Evolutionary conservation across 2,329 filamentous ascomycete genomes (phyloP).

Genomic region (Sclerotiophoma versabilis): DNA sequence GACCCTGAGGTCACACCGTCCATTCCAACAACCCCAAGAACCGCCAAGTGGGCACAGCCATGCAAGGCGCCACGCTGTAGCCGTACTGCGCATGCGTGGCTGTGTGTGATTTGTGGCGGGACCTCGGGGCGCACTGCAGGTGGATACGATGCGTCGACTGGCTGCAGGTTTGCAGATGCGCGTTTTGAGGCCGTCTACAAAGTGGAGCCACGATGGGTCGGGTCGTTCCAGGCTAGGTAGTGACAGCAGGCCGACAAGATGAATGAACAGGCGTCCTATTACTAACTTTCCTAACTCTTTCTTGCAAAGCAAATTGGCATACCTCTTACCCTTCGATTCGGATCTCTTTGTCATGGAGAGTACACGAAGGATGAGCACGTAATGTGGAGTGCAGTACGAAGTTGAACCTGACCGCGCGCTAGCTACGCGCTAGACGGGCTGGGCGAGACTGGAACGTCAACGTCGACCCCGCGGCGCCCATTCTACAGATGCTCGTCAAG

Average conservation of each 20-base stretch:
- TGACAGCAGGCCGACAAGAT: background rate
- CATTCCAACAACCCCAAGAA: conserved; percentile 1
- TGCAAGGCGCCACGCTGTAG: conserved; percentile 22
- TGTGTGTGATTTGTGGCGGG: conserved; percentile 23
- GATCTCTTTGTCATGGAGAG: background rate
- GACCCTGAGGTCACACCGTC: conserved; percentile 17
- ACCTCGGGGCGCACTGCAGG: conserved; percentile 11
- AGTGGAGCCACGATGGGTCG: conserved; percentile 18
- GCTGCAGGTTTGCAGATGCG: conserved; percentile 13
- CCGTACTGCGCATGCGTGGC: conserved; percentile 17
- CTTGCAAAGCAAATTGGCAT: background rate
- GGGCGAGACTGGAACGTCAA: conserved; percentile 1
- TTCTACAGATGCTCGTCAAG: background rate
- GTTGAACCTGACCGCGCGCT: background rate
- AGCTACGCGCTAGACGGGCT: conserved; percentile 1
- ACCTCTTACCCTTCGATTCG: background rate
- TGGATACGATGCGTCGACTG: conserved; percentile 12
- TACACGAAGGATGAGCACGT: conserved; percentile 2
- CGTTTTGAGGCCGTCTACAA: conserved; percentile 14
- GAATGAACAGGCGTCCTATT: background rate
- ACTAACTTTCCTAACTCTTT: background rate
- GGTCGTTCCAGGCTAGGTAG: conserved; percentile 4
- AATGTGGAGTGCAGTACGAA: conserved; percentile 10
- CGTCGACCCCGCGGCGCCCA: background rate
- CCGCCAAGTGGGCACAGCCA: conserved; percentile 21